These are phyloP conservation scores for Ceratocystis lukuohia DNA, from an alignment of 2,329 filamentous ascomycete genomes.

Conservation along the genomic window DNA sequence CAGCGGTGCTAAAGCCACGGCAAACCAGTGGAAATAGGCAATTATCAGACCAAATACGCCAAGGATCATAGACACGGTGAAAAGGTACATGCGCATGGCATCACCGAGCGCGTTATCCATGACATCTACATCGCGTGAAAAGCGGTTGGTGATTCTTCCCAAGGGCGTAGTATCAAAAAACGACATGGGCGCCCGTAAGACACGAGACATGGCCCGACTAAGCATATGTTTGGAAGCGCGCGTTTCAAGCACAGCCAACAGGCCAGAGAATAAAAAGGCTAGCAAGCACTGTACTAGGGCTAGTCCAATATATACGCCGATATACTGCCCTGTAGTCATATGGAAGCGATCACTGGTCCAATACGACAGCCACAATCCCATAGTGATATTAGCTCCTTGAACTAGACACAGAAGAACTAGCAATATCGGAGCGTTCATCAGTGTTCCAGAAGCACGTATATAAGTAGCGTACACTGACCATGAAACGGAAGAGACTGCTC, in stretches of 20 bases:
- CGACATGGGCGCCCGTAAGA: constrained; percentile 62
- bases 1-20: constrained; percentile 47
- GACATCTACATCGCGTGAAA: constrained; percentile 87
- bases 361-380: constrained; percentile 83
- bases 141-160: constrained; percentile 89
- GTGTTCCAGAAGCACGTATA: constrained; percentile 57
- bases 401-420: constrained; percentile 51
- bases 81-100: constrained; percentile 80
- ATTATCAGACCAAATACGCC: constrained; percentile 84
- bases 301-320: constrained; percentile 57
- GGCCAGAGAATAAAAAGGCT: constrained; percentile 68
- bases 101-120: constrained; percentile 92
- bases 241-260: constrained; percentile 67
- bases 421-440: constrained; percentile 54
- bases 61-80: constrained; percentile 70
- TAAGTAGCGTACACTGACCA: constrained; percentile 72
- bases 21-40: constrained; percentile 86
- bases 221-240: constrained; percentile 72
- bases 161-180: constrained; percentile 97
- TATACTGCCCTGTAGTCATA: constrained; percentile 55
- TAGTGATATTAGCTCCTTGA: constrained; percentile 75
- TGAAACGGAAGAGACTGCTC: constrained; percentile 60
- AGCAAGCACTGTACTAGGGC: constrained; percentile 57
- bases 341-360: constrained; percentile 75
- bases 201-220: constrained; percentile 61